Evolutionary conservation across 257 asterid species (phyloP), one percentile per base, ranked within the genome.

Genomic region (Fraxinus excelsior): DNA sequence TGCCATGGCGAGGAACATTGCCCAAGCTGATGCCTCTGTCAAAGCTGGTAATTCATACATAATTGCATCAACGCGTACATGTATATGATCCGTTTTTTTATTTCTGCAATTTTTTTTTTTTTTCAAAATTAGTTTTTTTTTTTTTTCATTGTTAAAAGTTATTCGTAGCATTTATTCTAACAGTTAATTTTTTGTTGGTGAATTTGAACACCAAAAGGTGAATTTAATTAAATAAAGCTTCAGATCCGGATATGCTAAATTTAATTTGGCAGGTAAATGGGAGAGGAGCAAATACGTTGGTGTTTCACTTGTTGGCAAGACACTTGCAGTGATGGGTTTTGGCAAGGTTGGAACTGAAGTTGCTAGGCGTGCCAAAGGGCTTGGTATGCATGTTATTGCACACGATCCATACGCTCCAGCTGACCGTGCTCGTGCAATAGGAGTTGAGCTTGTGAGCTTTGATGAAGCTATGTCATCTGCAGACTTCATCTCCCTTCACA

Each of bases 281-380:
- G 79, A 77, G 85, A 84, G 96, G 82, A 90, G 71, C 85, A 90
- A 90, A 78, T 90, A 90, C 65, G 90, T 88, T 70, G 96, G 96
- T 62, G 96, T 85, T 12, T 90, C 96, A 71, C 90, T 90, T 67
- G 96, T 90, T 23, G 96, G 96, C 23, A 90, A 90, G 79, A 90
- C 89, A 29, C 89, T 90, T 70, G 93, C 90, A 23, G 93, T 90
- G 5, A 84, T 90, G 91, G 96, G 96, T 51, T 90, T 90, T 56
- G 96, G 96, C 9, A 90, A 90, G 86, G 96, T 90, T 21, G 96
- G 96, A 34, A 80, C 96, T 28, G 96, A 90, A 83, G 96, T 90
- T 53, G 91, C 96, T n/a, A 87, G 96, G 84, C 88, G 93, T 69
- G 96, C 96, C 2, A 90, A 90, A 84, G 96, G 96, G 6, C 93